phyloP scores from a whole-genome alignment of 2,329 filamentous ascomycete genomes.

The Camillea tinctor region DNA sequence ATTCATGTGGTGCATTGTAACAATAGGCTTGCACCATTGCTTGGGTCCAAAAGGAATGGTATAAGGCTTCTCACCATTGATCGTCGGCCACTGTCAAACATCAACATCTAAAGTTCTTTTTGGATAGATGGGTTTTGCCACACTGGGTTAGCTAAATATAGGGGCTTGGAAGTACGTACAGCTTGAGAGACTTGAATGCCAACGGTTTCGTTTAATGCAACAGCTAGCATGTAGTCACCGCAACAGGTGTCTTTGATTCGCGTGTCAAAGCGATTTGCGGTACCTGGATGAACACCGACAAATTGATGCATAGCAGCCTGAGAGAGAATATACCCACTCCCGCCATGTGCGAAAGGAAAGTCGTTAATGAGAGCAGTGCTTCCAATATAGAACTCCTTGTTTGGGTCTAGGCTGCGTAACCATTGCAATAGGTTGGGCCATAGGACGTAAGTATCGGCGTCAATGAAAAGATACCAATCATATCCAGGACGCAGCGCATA shows the following conservation, averaged over 20 bases:
- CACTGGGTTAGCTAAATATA: constrained; percentile 6
- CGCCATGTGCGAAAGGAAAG: constrained; percentile 54
- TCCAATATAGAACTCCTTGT: constrained; percentile 48
- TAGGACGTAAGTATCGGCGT: constrained; percentile 57
- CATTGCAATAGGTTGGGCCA: constrained; percentile 52
- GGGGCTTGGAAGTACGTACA: constrained; percentile 32
- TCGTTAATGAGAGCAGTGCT: constrained; percentile 43
- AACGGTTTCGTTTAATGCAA: constrained; percentile 45
- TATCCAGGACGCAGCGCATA: constrained; percentile 49
- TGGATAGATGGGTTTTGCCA: not conserved
- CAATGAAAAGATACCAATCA: constrained; percentile 61
- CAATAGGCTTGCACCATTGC: constrained; percentile 56
- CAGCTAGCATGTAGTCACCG: constrained; percentile 50
- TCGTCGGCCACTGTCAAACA: constrained; percentile 45
- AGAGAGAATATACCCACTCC: constrained; percentile 54
- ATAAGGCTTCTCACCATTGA: constrained; percentile 55
- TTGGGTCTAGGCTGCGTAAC: constrained; percentile 44
- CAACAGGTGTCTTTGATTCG: constrained; percentile 44
- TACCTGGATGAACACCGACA: constrained; percentile 38
- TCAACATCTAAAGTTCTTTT: constrained; percentile 8
- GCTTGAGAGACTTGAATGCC: constrained; percentile 40
- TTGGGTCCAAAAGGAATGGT: constrained; percentile 45
- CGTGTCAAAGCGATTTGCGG: constrained; percentile 48
- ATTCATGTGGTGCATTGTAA: constrained; percentile 56
- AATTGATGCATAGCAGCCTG: constrained; percentile 50